Percentiles rank a stretch among this genome's conserved stretches.
Conservation (phyloP, 208 protist species). For the Leishmania guyanensis region DNA sequence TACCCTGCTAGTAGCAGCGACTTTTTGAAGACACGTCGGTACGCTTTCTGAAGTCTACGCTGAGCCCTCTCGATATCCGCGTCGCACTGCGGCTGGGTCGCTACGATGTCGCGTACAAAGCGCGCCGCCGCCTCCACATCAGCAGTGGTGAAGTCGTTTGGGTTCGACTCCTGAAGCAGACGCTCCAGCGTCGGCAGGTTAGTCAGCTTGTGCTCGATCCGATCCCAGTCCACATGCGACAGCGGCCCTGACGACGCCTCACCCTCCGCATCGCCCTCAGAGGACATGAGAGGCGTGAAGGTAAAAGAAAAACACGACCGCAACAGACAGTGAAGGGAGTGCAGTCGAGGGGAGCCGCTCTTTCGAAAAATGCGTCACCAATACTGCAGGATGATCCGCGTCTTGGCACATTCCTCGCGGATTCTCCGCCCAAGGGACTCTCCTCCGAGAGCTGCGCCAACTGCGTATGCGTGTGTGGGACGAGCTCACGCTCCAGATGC, state of each 20-base stretch:
- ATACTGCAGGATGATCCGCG: not conserved
- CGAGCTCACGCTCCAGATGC: not conserved
- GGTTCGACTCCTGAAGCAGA: slow-evolving; percentile 68
- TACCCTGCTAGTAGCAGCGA: slow-evolving; percentile 82
- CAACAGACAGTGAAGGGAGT: too few species aligned
- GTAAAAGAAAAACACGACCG: too few species aligned
- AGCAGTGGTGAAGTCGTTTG: slow-evolving; percentile 60
- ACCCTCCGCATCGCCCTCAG: slow-evolving; percentile 37
- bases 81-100: slow-evolving; percentile 29
- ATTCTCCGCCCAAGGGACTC: not conserved
- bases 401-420: too few species aligned
- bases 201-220: slow-evolving; percentile 59
- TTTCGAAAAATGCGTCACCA: not conserved
- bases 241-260: slow-evolving; percentile 1
- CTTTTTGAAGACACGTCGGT: slow-evolving; percentile 73
- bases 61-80: slow-evolving; percentile 47
- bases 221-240: slow-evolving; percentile 33
- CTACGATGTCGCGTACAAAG: slow-evolving; percentile 61
- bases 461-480: not conserved
- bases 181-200: slow-evolving; percentile 76
- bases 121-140: slow-evolving; percentile 44
- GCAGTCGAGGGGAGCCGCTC: too few species aligned
- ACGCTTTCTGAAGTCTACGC: slow-evolving; percentile 66
- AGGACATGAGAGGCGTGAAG: slow-evolving; percentile 18
- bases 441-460: not conserved